A percentile compares a stretch with the other conserved stretches of the same genome.
phyloP scores from a whole-genome alignment of 768 basidiomycete genomes.

The Naganishia randhawae region DNA sequence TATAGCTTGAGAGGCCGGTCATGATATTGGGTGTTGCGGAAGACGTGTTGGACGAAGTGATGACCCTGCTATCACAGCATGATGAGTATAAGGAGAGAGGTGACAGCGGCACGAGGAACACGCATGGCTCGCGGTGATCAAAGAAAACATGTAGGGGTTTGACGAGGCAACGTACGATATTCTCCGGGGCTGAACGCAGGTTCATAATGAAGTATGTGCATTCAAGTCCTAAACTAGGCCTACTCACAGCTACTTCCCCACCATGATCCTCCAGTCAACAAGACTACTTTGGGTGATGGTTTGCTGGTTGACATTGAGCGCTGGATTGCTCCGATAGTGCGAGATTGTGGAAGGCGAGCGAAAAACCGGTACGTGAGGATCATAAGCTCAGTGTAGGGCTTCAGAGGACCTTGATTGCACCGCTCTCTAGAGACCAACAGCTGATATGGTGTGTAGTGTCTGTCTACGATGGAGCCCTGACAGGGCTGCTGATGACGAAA shows the following conservation, averaged over 20 bases:
- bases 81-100: neutral
- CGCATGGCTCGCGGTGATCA: neutral
- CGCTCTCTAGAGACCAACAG: neutral
- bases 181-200: constrained; percentile 6
- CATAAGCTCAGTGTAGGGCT: neutral
- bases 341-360: neutral
- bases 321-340: neutral
- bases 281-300: neutral
- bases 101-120: neutral
- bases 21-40: neutral
- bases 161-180: constrained; percentile 12
- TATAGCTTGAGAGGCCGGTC: constrained; percentile 8
- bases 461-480: too few relatives aligned
- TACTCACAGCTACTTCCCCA: constrained; percentile 20
- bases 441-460: too few relatives aligned
- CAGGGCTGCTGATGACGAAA: neutral
- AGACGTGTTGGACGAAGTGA: constrained; percentile 15
- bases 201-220: neutral
- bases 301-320: neutral
- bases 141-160: neutral
- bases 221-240: neutral
- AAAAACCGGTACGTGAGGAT: neutral
- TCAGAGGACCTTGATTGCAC: neutral
- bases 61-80: constrained; percentile 8
- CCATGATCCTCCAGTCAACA: constrained; percentile 28